Base-by-base conservation (phyloP, 2,329 filamentous ascomycete genomes). In the Endoconidiophora laricicola region DNA sequence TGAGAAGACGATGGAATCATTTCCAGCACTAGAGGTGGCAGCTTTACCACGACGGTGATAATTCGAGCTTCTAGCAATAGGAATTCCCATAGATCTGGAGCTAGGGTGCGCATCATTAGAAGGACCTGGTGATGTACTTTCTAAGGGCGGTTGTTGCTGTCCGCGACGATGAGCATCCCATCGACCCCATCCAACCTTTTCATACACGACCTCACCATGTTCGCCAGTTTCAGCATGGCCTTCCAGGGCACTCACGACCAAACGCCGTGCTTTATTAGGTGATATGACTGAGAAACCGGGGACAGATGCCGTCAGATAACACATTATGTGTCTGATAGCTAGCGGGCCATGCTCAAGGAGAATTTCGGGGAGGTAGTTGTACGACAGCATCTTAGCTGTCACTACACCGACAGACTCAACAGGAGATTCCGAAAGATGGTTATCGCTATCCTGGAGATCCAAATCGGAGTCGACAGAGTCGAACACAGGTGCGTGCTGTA, bases 131-230 rank as follows among this genome's bases (percentile, higher is more conserved):
- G 58, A 61, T 54, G 41, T 48, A 48, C 51, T 60, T 56, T 43
- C 45, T 53, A 68, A 62, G 5, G 29, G 29, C 29, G 71, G 69
- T 54, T 68, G 58, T 41, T 73, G 68, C 54, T 84, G 76, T 49
- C 81, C 84, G 58, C 78, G 78, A 62, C 78, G 73, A 61, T 79
- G 79, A 54, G 88, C 91, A 64, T 93, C 84, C 90, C 90, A 98
- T 57, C 87, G 79, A 53, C 91, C 91, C 90, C 90, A 96, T 60
- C 90, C 90, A 53, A 95, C 86, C 71, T 96, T 96, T 64, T 93
- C 84, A 61, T 94, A 96, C 61, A 81, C 74, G 59, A 91, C 81
- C 57, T 86, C 80, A 56, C 81, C 80, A 55, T 80, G 71, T 50
- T 66, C 65, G 55, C 74, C 74, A 26, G 29, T 24, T 18, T 43